Percentiles rank a stretch among this genome's conserved stretches.
phyloP scores from a whole-genome alignment of 306 rosid species.

The Vigna radiata region DNA sequence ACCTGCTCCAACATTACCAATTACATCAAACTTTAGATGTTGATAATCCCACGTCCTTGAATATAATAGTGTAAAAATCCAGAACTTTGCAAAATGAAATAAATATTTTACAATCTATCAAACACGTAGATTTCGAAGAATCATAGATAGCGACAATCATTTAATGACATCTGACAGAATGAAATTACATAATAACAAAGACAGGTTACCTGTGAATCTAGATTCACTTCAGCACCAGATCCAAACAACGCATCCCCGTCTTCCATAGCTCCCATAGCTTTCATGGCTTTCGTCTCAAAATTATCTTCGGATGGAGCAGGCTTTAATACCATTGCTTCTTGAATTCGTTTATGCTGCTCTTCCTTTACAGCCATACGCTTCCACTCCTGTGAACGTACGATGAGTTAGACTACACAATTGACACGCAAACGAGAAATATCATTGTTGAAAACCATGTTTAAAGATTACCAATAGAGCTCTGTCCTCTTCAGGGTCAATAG shows the following conservation, averaged over 20 bases:
- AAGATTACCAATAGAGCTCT: neutral
- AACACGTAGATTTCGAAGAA: neutral
- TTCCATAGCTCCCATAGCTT: constrained; percentile 13
- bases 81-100: neutral
- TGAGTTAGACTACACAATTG: neutral
- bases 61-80: neutral
- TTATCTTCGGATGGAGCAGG: constrained; percentile 14
- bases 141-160: neutral
- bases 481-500: constrained; percentile 14
- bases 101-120: neutral
- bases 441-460: neutral
- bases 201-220: neutral
- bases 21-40: neutral
- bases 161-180: neutral
- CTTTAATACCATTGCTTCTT: constrained; percentile 12
- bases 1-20: neutral
- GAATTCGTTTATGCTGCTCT: neutral
- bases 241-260: neutral
- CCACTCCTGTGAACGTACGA: neutral
- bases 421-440: neutral
- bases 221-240: constrained; percentile 13
- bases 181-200: neutral
- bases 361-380: neutral
- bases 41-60: neutral
- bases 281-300: constrained; percentile 13